Base-by-base conservation (phyloP, 305 asterid genomes). In the Fraxinus latifolia region DNA sequence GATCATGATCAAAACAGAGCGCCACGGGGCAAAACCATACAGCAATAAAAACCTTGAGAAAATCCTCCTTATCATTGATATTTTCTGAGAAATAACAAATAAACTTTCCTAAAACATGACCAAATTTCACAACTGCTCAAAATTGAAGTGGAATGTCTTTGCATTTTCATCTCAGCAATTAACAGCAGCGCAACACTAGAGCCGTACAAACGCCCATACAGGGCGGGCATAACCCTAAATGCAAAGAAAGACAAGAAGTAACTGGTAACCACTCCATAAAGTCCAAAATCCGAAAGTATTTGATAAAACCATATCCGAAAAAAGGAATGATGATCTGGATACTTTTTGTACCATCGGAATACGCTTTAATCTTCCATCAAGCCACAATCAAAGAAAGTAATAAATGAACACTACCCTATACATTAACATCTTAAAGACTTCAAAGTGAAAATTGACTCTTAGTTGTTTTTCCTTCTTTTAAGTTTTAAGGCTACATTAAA, bases 351-450 rank as follows among this genome's bases (percentile, higher is more conserved):
- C 17, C 32, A 75, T 32, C 7, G 68, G 14, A 12, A 36, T 67
- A 47, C 33, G 7, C 21, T 53, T 78, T 39, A 60, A 67, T 37
- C 74, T 50, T 82, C 12, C 83, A 65, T 34, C 36, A 31, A 47
- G 65, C 82, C 79, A 47, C 74, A 39, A n/a, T 60, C 36, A n/a
- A n/a, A 55, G 67, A 60, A 47, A 76, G 68, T 62, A 23, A 80
- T 2, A 7, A 8, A 74, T 44, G 7, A 58, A 1, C 29, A 58
- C 68, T 6, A 25, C 0, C 44, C 0, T 42, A 58, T 62, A 27
- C 67, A 32, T 25, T 74, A 55, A 67, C 55, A 53, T 32, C 53
- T 21, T 27, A 42, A 74, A 73, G 27, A 5, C 50, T 31, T 34
- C 27, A 42, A 74, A 73, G 58, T 9, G 9, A 32, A 7, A 75